phyloP scores from a whole-genome alignment of 768 basidiomycete species.

The Tylopilus vinaceipallidus region DNA sequence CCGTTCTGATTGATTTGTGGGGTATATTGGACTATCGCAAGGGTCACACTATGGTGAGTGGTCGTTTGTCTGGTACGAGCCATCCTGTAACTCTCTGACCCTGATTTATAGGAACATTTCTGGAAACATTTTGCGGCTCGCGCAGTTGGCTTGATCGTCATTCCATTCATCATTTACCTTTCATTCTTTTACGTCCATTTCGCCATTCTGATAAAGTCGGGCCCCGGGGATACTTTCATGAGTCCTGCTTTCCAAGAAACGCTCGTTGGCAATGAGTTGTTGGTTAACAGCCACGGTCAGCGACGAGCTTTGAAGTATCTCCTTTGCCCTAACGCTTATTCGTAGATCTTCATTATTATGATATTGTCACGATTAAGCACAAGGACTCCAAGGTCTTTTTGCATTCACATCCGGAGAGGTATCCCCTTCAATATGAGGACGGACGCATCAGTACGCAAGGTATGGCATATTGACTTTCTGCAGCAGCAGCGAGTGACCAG shows the following conservation, averaged over 20 bases:
- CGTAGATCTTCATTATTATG: conserved; percentile 90
- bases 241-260: conserved; percentile 98
- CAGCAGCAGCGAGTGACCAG: background rate
- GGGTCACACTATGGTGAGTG: conserved; percentile 70
- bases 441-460: conserved; percentile 95
- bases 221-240: conserved; percentile 96
- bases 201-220: conserved; percentile 79
- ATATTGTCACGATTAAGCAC: conserved; percentile 83
- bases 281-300: conserved; percentile 88
- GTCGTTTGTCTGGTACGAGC: background rate
- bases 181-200: conserved; percentile 98
- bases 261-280: conserved; percentile 84
- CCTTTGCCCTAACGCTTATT: background rate
- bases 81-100: background rate
- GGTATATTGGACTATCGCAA: conserved; percentile 83
- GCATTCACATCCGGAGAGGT: conserved; percentile 89
- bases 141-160: conserved; percentile 75
- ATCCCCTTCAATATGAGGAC: conserved; percentile 93
- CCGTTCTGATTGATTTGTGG: conserved; percentile 94
- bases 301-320: background rate
- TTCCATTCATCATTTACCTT: conserved; percentile 90
- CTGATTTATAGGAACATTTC: conserved; percentile 79
- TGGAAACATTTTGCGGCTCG: conserved; percentile 86
- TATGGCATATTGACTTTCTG: conserved; percentile 16
- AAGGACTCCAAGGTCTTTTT: conserved; percentile 92